These are phyloP conservation scores for Coemansia sp. DNA, from an alignment of 192 early-diverging fungal species.

Conservation along the genomic window DNA sequence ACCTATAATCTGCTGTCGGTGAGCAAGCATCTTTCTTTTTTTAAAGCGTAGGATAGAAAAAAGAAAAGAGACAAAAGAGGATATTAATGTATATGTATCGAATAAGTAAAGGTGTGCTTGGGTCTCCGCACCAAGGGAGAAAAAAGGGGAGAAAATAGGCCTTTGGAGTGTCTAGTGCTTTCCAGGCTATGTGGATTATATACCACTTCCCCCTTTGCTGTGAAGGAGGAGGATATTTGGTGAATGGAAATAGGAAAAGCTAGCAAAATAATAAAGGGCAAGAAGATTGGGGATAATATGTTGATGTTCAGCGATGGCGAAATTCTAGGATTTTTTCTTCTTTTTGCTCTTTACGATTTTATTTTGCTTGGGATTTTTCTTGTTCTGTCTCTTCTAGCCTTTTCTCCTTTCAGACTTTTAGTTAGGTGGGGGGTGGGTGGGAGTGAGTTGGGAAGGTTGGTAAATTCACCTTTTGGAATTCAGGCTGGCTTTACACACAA, in stretches of 20 bases:
- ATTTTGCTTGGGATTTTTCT: not conserved
- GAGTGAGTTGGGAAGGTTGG: too few species aligned
- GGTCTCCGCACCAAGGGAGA: not conserved
- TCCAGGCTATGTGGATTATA: not conserved
- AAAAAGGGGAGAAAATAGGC: not conserved
- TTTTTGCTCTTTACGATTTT: not conserved
- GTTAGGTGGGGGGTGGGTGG: not conserved
- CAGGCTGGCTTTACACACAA: not conserved
- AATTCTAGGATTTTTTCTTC: not conserved
- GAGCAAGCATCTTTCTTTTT: too few species aligned
- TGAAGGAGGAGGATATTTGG: not conserved
- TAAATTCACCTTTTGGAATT: slow-evolving; percentile 3
- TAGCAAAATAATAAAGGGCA: not conserved
- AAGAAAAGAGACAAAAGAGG: too few species aligned
- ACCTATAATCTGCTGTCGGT: too few species aligned
- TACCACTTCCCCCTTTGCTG: not conserved
- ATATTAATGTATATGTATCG: too few species aligned
- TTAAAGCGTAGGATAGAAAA: too few species aligned
- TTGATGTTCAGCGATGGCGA: too few species aligned
- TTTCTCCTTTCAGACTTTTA: not conserved
- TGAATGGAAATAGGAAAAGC: not conserved
- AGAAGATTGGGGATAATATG: not conserved
- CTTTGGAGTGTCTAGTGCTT: not conserved
- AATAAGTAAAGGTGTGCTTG: not conserved
- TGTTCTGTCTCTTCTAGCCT: not conserved